A percentile compares a stretch with the other conserved stretches of the same genome.
phyloP scores from a whole-genome alignment of 805 yeast species.

The Metschnikowia peoriensis region DNA sequence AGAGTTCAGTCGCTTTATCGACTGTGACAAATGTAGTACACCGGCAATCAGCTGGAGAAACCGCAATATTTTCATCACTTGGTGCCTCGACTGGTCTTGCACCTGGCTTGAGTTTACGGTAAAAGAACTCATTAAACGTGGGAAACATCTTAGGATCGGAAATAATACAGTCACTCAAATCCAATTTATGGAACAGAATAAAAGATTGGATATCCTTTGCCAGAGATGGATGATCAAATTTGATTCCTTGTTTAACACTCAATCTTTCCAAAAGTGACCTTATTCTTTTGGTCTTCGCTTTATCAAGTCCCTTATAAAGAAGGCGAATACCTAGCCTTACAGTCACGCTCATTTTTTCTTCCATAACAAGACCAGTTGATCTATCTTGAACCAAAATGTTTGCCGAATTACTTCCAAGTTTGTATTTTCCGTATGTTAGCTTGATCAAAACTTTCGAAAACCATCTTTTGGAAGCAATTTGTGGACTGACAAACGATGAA shows the following conservation, averaged over 20 bases:
- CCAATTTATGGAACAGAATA: constrained; percentile 77
- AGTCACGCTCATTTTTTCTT: constrained; percentile 88
- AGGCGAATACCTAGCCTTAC: constrained; percentile 85
- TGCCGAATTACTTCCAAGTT: constrained; percentile 82
- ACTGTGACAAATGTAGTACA: constrained; percentile 66
- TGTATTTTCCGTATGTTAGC: constrained; percentile 83
- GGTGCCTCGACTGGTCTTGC: constrained; percentile 69
- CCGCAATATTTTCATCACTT: constrained; percentile 47
- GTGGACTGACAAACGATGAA: constrained; percentile 72
- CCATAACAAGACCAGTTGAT: constrained; percentile 80
- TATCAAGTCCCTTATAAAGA: constrained; percentile 70
- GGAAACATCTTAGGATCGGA: constrained; percentile 48
- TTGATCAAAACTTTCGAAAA: constrained; percentile 78
- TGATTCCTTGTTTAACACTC: constrained; percentile 78
- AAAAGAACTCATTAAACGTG: constrained; percentile 89
- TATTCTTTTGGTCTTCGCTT: constrained; percentile 58
- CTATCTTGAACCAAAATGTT: constrained; percentile 93
- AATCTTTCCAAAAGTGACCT: constrained; percentile 60
- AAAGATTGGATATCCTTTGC: constrained; percentile 69
- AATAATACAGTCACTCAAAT: constrained; percentile 63
- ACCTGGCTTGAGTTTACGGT: constrained; percentile 67
- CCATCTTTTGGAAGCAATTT: constrained; percentile 86
- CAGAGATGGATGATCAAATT: constrained; percentile 73
- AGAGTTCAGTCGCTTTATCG: constrained; percentile 61
- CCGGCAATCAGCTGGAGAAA: constrained; percentile 87